Evolutionary conservation across 179 eudicot genomes (phyloP).

Genomic region (Actinidia chinensis): DNA sequence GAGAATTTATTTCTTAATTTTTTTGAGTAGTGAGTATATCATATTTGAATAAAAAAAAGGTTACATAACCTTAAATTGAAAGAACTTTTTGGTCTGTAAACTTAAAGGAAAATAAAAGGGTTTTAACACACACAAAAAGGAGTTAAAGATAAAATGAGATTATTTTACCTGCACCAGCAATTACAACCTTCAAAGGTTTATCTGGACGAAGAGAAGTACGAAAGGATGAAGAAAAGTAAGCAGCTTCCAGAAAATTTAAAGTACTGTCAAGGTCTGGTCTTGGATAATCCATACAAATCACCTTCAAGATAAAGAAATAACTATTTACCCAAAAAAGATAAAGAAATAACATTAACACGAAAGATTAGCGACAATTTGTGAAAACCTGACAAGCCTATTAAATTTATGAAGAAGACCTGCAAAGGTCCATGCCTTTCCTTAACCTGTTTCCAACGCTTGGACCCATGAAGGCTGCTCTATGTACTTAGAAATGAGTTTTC

Average conservation of each 20-base stretch:
- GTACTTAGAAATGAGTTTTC: not conserved
- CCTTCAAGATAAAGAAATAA: conserved; percentile 45
- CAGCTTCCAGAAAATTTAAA: conserved; percentile 79
- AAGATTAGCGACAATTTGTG: not conserved
- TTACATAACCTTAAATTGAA: not conserved
- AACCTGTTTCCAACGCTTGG: conserved; percentile 34
- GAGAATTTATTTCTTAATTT: not conserved
- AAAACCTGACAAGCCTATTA: conserved; percentile 11
- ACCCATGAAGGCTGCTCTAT: not conserved
- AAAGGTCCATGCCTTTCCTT: conserved; percentile 43
- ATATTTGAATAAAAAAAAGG: not conserved
- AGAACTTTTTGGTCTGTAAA: not conserved
- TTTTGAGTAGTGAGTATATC: not conserved
- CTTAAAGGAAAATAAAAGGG: not conserved
- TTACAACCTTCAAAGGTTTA: conserved; percentile 73
- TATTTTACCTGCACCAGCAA: conserved; percentile 89
- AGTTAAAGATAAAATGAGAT: not conserved
- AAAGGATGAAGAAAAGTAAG: conserved; percentile 75
- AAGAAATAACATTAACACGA: conserved; percentile 7
- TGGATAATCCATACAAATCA: conserved; percentile 88
- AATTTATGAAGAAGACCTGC: conserved; percentile 45
- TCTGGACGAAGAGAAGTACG: conserved; percentile 66
- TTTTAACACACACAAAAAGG: not conserved
- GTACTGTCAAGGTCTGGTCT: conserved; percentile 96
- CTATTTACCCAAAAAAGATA: conserved; percentile 1